Evolutionary conservation across 148 eudicot genomes (phyloP).

Genomic region (Camellia lanceoleosa): DNA sequence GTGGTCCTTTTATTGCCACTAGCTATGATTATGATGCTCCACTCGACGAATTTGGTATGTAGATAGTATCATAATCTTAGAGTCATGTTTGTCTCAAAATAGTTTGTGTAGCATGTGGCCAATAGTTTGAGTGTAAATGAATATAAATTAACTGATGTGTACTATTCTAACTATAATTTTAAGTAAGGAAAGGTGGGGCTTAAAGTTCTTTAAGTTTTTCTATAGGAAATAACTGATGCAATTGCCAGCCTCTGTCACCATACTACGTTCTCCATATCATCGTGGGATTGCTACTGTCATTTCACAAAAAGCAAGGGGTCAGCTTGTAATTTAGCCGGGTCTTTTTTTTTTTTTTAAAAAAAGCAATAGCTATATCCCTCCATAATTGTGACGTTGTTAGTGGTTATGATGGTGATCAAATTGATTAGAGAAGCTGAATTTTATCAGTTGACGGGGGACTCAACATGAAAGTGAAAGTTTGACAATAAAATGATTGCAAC

Average conservation of each 20-base stretch:
- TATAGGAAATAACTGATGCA: neutral
- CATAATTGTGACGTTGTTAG: neutral
- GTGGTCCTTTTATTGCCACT: conserved; percentile 73
- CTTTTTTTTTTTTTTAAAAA: neutral
- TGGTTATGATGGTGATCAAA: neutral
- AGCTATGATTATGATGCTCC: conserved; percentile 93
- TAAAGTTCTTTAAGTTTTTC: neutral
- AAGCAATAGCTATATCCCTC: neutral
- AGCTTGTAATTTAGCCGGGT: neutral
- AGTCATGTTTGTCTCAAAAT: neutral
- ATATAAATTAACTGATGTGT: neutral
- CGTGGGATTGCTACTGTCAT: neutral
- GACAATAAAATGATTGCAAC: too few relatives aligned
- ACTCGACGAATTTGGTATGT: conserved; percentile 70
- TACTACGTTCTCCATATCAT: conserved; percentile 3
- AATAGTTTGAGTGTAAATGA: neutral
- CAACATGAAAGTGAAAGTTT: neutral
- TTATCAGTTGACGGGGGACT: neutral
- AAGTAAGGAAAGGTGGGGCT: neutral
- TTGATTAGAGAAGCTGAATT: neutral
- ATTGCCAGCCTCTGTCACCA: conserved; percentile 15
- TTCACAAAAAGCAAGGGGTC: neutral
- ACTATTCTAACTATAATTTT: neutral
- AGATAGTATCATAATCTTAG: neutral
- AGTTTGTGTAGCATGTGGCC: neutral